A percentile compares a stretch with the other conserved stretches of the same genome.
phyloP scores from a whole-genome alignment of 345 rosid genomes.

The Moringa oleifera region DNA sequence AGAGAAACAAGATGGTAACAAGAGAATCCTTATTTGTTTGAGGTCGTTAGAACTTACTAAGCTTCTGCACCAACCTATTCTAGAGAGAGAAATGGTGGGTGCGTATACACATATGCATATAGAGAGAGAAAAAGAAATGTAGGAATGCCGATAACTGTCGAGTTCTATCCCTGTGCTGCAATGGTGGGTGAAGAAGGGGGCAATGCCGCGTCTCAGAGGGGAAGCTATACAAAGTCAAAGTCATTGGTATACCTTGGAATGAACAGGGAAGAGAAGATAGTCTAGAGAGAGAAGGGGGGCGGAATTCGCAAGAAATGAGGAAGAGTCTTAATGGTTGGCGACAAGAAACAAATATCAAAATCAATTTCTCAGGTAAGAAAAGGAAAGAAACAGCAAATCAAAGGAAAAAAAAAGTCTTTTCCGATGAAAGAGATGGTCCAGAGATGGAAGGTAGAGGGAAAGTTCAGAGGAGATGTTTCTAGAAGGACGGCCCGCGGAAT shows the following conservation, averaged over 20 bases:
- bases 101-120: background rate
- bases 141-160: background rate
- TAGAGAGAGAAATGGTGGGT: background rate
- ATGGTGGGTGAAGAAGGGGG: background rate
- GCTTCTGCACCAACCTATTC: slow-evolving; percentile 10
- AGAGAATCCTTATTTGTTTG: background rate
- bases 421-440: background rate
- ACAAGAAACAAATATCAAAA: slow-evolving; percentile 3
- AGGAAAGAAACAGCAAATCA: background rate
- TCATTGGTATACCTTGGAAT: slow-evolving; percentile 14
- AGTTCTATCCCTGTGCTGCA: background rate
- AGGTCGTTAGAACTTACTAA: slow-evolving; percentile 10
- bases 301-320: slow-evolving; percentile 15
- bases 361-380: background rate
- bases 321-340: slow-evolving; percentile 27
- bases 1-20: background rate
- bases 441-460: too few species aligned
- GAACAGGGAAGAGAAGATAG: background rate
- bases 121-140: background rate
- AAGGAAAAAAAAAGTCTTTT: background rate
- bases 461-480: too few species aligned
- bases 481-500: too few species aligned
- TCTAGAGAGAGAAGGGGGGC: background rate
- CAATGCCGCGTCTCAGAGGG: background rate
- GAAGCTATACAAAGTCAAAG: slow-evolving; percentile 7